Conservation (phyloP, 371 early-diverging fungal species). For the Apophysomyces variabilis region DNA sequence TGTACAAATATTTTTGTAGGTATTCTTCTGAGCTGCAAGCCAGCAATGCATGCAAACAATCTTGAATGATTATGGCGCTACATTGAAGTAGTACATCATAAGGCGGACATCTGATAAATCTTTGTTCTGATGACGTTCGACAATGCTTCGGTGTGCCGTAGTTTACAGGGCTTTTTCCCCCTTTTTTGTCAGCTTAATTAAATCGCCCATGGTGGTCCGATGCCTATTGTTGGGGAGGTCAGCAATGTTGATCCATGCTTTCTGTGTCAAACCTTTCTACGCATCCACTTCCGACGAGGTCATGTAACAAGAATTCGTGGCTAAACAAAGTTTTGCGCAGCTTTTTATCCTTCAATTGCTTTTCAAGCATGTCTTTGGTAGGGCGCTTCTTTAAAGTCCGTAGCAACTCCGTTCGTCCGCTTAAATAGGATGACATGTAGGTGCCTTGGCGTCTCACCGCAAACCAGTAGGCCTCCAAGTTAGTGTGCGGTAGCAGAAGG, state of each 20-base stretch:
- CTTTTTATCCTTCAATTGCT: conserved; percentile 25
- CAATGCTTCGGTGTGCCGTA: background rate
- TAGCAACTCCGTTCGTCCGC: conserved; percentile 29
- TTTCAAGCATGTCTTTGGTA: conserved; percentile 24
- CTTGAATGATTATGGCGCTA: no score
- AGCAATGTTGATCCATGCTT: background rate
- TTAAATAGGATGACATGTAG: conserved; percentile 27
- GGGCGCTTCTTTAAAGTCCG: conserved; percentile 31
- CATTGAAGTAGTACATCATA: no score
- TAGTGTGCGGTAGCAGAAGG: conserved; percentile 24
- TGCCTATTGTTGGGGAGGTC: conserved; percentile 17
- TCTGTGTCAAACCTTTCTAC: conserved; percentile 22
- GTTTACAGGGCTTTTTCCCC: conserved; percentile 24
- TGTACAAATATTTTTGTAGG: no score
- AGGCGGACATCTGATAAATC: background rate
- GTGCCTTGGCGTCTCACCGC: conserved; percentile 30
- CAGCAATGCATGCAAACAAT: no score
- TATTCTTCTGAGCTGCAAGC: no score
- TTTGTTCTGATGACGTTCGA: background rate
- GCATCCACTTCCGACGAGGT: conserved; percentile 34
- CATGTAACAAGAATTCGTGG: conserved; percentile 32
- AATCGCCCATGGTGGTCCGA: conserved; percentile 36
- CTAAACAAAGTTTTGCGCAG: conserved; percentile 22
- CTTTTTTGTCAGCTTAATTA: conserved; percentile 36
- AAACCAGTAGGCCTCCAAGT: conserved; percentile 28